Evolutionary conservation across 371 early-diverging fungal species (phyloP).

Genomic region (Mortierella sp.): DNA sequence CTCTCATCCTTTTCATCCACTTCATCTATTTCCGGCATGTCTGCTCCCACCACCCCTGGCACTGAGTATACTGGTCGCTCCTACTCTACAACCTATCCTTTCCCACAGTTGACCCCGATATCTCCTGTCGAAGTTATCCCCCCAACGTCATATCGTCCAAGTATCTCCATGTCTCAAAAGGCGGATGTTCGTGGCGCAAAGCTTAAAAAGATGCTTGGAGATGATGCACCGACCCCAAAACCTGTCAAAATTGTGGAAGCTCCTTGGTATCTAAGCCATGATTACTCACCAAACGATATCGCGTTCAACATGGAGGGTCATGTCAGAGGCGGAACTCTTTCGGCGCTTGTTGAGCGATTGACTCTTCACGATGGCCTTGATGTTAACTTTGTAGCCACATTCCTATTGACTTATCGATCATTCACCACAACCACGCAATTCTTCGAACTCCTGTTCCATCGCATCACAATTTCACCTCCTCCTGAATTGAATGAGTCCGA

Average conservation of each 20-base stretch:
- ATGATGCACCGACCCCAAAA: conserved; percentile 39
- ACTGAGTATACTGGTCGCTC: conserved; percentile 35
- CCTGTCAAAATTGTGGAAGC: conserved; percentile 33
- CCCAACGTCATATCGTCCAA: conserved; percentile 13
- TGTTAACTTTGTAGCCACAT: conserved; percentile 83
- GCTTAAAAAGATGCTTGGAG: conserved; percentile 40
- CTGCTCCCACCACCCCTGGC: conserved; percentile 25
- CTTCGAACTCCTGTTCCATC: conserved; percentile 74
- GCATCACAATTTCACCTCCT: conserved; percentile 84
- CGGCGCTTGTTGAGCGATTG: conserved; percentile 86
- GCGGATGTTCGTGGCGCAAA: conserved; percentile 38
- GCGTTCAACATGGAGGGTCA: conserved; percentile 87
- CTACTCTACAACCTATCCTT: conserved; percentile 2
- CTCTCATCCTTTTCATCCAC: conserved; percentile 31
- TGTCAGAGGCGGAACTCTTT: conserved; percentile 91
- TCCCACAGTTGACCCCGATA: conserved; percentile 18
- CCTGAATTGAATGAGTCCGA: conserved; percentile 75
- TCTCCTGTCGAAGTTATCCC: conserved; percentile 53
- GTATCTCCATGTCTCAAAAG: conserved; percentile 33
- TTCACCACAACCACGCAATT: conserved; percentile 85
- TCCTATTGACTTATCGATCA: conserved; percentile 92
- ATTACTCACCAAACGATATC: conserved; percentile 79
- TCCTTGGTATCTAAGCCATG: conserved; percentile 81
- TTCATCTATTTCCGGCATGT: conserved; percentile 19
- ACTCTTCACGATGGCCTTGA: conserved; percentile 88